Percentiles rank a stretch among this genome's conserved stretches.
Evolutionary conservation across 805 yeast genomes (phyloP).

Genomic region (Clavispora vitiphila): DNA sequence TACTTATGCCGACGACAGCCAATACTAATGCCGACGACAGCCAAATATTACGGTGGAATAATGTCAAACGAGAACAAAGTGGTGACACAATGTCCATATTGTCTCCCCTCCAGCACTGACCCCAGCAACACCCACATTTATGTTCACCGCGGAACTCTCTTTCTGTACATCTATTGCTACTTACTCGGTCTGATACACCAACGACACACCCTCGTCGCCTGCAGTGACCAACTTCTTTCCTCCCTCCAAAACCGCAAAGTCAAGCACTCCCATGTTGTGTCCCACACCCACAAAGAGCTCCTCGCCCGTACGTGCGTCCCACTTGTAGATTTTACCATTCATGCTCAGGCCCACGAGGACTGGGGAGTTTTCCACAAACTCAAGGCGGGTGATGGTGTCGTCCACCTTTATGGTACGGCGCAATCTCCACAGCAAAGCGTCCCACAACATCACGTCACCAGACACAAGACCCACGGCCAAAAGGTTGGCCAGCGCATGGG

Average conservation of each 20-base stretch:
- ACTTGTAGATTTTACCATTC: conserved; percentile 81
- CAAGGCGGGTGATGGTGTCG: conserved; percentile 82
- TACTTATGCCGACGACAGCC: too few relatives aligned
- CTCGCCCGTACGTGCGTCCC: conserved; percentile 86
- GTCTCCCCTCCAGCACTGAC: too few relatives aligned
- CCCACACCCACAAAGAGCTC: conserved; percentile 79
- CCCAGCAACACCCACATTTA: too few relatives aligned
- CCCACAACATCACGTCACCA: conserved; percentile 81
- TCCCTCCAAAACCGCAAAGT: conserved; percentile 63
- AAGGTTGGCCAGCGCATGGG: conserved; percentile 44
- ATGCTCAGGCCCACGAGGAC: conserved; percentile 65
- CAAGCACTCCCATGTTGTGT: conserved; percentile 91
- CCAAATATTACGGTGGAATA: too few relatives aligned
- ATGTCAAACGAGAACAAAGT: too few relatives aligned
- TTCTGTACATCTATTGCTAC: too few relatives aligned
- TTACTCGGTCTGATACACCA: conserved; percentile 46
- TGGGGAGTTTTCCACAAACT: conserved; percentile 58
- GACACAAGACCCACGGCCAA: conserved; percentile 87
- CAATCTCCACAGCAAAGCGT: conserved; percentile 79
- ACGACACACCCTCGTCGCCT: conserved; percentile 93
- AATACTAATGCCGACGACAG: too few relatives aligned
- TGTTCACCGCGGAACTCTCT: too few relatives aligned
- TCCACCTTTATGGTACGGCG: conserved; percentile 64
- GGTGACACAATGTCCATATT: too few relatives aligned
- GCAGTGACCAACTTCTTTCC: conserved; percentile 80